Evolutionary conservation across 768 basidiomycete species (phyloP).

Genomic region (Amanita subjunquillea): DNA sequence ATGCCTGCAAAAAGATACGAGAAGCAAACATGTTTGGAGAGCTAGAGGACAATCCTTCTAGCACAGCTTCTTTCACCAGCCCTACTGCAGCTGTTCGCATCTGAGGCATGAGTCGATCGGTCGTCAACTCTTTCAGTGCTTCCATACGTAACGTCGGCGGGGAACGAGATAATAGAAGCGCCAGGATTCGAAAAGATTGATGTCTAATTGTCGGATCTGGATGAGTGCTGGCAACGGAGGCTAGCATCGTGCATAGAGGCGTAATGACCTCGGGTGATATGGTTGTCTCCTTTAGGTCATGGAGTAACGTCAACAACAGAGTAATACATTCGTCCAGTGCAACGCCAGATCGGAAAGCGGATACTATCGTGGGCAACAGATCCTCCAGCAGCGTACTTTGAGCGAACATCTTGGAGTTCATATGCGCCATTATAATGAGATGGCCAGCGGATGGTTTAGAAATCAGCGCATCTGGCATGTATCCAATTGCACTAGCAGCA

Average conservation of each 20-base stretch:
- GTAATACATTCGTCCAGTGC: conserved; percentile 54
- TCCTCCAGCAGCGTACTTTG: background rate
- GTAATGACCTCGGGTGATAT: conserved; percentile 31
- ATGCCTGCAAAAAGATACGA: conserved; percentile 39
- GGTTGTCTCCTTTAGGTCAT: conserved; percentile 11
- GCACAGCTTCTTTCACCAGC: conserved; percentile 54
- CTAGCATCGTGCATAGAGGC: conserved; percentile 40
- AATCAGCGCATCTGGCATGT: conserved; percentile 8
- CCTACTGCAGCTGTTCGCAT: conserved; percentile 64
- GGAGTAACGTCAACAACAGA: conserved; percentile 33
- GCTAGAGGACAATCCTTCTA: conserved; percentile 34
- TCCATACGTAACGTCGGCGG: conserved; percentile 41
- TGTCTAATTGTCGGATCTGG: conserved; percentile 49
- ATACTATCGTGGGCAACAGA: background rate
- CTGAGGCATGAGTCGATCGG: conserved; percentile 42
- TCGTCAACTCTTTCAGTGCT: conserved; percentile 43
- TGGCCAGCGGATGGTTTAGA: conserved; percentile 19
- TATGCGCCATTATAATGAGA: conserved; percentile 29
- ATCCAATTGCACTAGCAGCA: conserved; percentile 25
- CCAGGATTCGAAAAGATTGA: conserved; percentile 49
- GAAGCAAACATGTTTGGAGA: conserved; percentile 40
- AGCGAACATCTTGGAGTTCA: conserved; percentile 4
- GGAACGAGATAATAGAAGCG: conserved; percentile 37
- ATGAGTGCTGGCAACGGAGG: conserved; percentile 50
- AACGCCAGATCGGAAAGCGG: conserved; percentile 26